Conservation (phyloP, 2,329 filamentous ascomycete species). For the Ophiostoma angusticollis region DNA sequence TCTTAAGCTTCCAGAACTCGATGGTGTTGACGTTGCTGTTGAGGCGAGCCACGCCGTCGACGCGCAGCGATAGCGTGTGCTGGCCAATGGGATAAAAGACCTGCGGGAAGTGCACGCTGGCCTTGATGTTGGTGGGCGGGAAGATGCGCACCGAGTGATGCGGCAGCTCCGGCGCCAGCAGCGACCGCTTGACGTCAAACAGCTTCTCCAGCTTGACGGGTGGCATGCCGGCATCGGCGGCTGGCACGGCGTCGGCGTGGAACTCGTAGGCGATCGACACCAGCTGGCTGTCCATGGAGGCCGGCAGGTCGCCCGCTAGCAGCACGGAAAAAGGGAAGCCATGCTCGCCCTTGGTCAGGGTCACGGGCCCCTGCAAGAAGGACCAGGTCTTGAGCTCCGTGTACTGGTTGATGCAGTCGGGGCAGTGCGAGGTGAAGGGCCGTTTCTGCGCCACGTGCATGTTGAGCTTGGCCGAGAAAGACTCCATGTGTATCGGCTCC, state of each 20-base stretch:
- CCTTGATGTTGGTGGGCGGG: slow-evolving; percentile 87
- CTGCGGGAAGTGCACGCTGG: slow-evolving; percentile 67
- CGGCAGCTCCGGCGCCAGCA: slow-evolving; percentile 59
- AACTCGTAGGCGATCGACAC: slow-evolving; percentile 69
- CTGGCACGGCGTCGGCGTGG: slow-evolving; percentile 49
- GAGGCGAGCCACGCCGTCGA: slow-evolving; percentile 70
- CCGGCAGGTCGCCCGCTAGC: slow-evolving; percentile 74
- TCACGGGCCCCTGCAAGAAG: slow-evolving; percentile 49
- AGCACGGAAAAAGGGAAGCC: slow-evolving; percentile 82
- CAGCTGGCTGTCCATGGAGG: slow-evolving; percentile 62
- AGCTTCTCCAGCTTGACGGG: slow-evolving; percentile 52
- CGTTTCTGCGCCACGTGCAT: slow-evolving; percentile 65
- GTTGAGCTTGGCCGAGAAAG: slow-evolving; percentile 59
- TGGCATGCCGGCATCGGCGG: slow-evolving; percentile 34
- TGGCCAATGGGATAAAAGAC: slow-evolving; percentile 77
- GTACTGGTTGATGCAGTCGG: slow-evolving; percentile 57
- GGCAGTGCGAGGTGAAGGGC: slow-evolving; percentile 67
- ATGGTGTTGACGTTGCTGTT: slow-evolving; percentile 60
- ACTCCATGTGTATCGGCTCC: slow-evolving; percentile 52
- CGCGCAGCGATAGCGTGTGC: slow-evolving; percentile 65
- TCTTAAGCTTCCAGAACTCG: slow-evolving; percentile 74
- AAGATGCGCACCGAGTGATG: slow-evolving; percentile 91
- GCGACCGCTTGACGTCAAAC: slow-evolving; percentile 65
- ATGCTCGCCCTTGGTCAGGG: slow-evolving; percentile 48
- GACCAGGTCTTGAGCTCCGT: slow-evolving; percentile 70